Base-by-base conservation (phyloP, 345 rosid genomes). In the Citropsis articulata region DNA sequence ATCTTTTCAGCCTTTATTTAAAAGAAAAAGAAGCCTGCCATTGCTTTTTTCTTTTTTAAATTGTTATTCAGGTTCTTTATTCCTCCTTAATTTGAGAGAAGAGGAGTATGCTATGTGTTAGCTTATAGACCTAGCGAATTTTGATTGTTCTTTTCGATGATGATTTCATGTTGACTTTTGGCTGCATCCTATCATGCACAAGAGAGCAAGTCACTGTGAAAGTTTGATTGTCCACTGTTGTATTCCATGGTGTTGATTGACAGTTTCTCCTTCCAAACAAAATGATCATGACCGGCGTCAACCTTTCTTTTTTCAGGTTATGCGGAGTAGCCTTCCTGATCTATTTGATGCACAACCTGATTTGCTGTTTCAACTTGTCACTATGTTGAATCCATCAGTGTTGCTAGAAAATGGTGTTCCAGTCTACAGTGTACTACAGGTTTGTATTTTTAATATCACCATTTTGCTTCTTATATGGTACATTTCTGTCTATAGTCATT, bases 331-430 rank as follows among this genome's bases (percentile, higher is more conserved):
- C 53, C 93, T 95, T 59, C 99, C 97, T 9, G 99, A 95, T 86
- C 95, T 95, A 30, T 95, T 95, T 87, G 99, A 93, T 86, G 92
- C 99, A 36, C 99, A 95, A 79, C 98, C 99, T 67, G 98, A 95
- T 88, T 85, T 95, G 61, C 98, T 95, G 60, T 95, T 95, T 84
- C 99, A 95, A 84, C 94, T 95, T n/a, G 97, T 95, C 59, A 95
- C 99, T 68, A 91, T 93, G 97, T 82, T 95, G 87, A 91, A 93
- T 79, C 99, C 99, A 38, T 90, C 98, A 19, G 91, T 93, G 61
- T 80, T 95, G 87, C 93, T 85, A 84, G 91, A 91, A 83, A 93
- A 89, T 71, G 88, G 88, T 69, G 98, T 95, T 84, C 93, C 97
- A 21, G 99, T 93, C 69, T 95, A 95, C 81, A 92, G 88, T 75